Evolutionary conservation across 2,329 filamentous ascomycete species (phyloP).

Genomic region (Fusarium cicatricum): DNA sequence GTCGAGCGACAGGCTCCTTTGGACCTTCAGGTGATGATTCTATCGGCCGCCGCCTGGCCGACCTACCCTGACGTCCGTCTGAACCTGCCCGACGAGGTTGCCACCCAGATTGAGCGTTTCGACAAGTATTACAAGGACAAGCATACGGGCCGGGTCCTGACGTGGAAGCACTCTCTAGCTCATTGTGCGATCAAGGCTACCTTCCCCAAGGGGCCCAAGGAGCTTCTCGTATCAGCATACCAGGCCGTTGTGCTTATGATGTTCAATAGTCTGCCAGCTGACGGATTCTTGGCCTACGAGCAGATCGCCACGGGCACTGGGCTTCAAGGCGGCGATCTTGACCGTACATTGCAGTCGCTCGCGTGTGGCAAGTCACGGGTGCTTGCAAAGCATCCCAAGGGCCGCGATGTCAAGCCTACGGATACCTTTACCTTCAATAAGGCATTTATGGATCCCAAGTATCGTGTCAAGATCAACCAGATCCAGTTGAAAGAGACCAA

Average conservation of each 20-base stretch:
- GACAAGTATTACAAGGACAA: constrained; percentile 88
- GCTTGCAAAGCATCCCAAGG: constrained; percentile 84
- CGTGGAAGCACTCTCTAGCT: constrained; percentile 93
- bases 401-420: constrained; percentile 77
- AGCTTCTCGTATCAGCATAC: constrained; percentile 89
- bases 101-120: constrained; percentile 80
- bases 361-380: constrained; percentile 91
- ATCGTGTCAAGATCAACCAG: constrained; percentile 97
- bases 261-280: constrained; percentile 75
- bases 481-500: constrained; percentile 97
- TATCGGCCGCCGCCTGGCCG: constrained; percentile 94
- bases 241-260: constrained; percentile 90
- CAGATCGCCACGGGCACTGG: constrained; percentile 79
- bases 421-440: constrained; percentile 89
- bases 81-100: constrained; percentile 78
- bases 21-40: constrained; percentile 80
- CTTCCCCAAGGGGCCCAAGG: constrained; percentile 83
- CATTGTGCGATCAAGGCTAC: constrained; percentile 85
- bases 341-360: constrained; percentile 91
- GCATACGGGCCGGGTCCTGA: constrained; percentile 84
- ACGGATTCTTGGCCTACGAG: constrained; percentile 74
- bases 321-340: constrained; percentile 79
- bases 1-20: constrained; percentile 59
- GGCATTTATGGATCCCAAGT: constrained; percentile 80
- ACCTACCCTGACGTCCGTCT: constrained; percentile 80